Evolutionary conservation across 78 protist genomes (phyloP).

Genomic region (Mantamonas sphyraenae): DNA sequence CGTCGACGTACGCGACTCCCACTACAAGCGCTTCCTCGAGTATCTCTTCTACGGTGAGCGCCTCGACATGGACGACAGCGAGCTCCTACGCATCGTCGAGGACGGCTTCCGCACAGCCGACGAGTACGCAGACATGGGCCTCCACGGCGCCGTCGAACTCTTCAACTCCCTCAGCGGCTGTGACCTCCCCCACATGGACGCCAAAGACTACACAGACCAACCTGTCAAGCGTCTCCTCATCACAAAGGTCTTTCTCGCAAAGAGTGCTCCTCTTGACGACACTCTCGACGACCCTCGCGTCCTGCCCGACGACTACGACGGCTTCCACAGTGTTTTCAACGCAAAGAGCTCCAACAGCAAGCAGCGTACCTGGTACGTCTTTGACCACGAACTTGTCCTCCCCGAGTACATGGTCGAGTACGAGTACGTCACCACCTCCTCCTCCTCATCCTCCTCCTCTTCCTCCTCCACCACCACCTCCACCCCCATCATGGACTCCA

Average conservation of each 20-base stretch:
- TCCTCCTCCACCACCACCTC: background rate
- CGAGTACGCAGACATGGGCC: background rate
- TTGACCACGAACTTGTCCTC: slow-evolving; percentile 31
- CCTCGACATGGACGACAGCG: background rate
- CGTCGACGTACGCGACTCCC: slow-evolving; percentile 21
- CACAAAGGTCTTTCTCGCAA: slow-evolving; percentile 12
- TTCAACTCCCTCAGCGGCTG: slow-evolving; percentile 2
- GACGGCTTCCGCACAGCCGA: slow-evolving; percentile 9
- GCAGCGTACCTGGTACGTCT: slow-evolving; percentile 55
- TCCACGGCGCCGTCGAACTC: background rate
- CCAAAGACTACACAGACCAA: too few species aligned
- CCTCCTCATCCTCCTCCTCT: background rate
- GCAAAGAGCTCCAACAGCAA: too few species aligned
- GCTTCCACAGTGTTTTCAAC: too few species aligned
- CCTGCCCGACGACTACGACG: background rate
- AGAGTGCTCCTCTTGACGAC: too few species aligned
- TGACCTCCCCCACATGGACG: too few species aligned
- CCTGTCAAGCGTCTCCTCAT: background rate
- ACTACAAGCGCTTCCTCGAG: slow-evolving; percentile 30
- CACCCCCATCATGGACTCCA: background rate
- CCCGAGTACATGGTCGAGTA: slow-evolving; percentile 57
- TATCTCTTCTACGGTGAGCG: slow-evolving; percentile 39
- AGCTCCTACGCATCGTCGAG: slow-evolving; percentile 2
- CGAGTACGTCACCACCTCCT: slow-evolving; percentile 18
- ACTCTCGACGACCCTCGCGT: background rate